Evolutionary conservation across 768 basidiomycete genomes (phyloP).

Genomic region (Hygrocybe punicea): DNA sequence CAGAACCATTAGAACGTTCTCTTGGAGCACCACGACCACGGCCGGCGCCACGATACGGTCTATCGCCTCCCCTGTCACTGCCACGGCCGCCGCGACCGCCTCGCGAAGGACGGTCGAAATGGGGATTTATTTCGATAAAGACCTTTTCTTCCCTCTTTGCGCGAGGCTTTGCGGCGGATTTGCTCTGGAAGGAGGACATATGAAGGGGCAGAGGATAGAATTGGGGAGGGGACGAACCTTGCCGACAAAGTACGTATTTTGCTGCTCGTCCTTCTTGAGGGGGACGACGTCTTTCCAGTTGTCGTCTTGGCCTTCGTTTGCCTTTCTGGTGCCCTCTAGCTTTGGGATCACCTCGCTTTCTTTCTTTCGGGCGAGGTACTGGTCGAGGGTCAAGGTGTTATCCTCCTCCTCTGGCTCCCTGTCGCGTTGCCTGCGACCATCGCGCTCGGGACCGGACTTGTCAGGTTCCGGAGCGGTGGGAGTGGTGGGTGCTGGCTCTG

Average conservation of each 20-base stretch:
- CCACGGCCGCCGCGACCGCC: slow-evolving; percentile 54
- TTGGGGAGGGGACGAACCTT: slow-evolving; percentile 56
- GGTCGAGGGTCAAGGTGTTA: slow-evolving; percentile 89
- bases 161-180: slow-evolving; percentile 59
- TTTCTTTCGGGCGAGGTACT: slow-evolving; percentile 83
- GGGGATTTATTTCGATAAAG: slow-evolving; percentile 87
- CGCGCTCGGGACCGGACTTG: slow-evolving; percentile 36
- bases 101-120: slow-evolving; percentile 78
- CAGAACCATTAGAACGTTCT: slow-evolving; percentile 41
- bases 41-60: slow-evolving; percentile 42
- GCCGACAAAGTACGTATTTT: slow-evolving; percentile 78
- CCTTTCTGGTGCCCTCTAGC: slow-evolving; percentile 71
- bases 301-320: slow-evolving; percentile 74
- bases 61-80: slow-evolving; percentile 40
- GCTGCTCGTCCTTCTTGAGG: slow-evolving; percentile 66
- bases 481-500: slow-evolving; percentile 33
- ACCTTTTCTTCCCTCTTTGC: slow-evolving; percentile 88
- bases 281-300: slow-evolving; percentile 71
- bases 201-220: background rate
- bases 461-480: slow-evolving; percentile 18
- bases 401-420: slow-evolving; percentile 79
- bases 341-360: slow-evolving; percentile 69
- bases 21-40: slow-evolving; percentile 35
- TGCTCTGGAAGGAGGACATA: slow-evolving; percentile 46
- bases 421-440: slow-evolving; percentile 43